Evolutionary conservation across 2,329 filamentous ascomycete genomes (phyloP), one percentile per base, ranked within the genome.

Genomic region (Teratosphaeria gauchensis): DNA sequence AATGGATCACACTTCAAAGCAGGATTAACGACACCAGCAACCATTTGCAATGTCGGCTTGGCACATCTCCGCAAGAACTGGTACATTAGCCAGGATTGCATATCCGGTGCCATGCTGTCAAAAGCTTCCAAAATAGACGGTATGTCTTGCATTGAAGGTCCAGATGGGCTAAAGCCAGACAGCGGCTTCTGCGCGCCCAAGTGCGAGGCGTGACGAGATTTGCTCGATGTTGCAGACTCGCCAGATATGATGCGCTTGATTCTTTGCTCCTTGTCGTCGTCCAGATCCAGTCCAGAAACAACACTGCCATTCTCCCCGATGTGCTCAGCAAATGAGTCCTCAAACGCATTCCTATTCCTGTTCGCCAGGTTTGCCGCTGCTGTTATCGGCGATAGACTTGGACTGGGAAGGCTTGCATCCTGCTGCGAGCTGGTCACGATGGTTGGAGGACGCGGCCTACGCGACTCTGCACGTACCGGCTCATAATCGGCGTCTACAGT

Each of bases 11-110:
- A 95, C 73, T 96, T 96, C 58, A 99, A 76, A 0, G 92, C 90
- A 7, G 94, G 94, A 68, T 96, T 96, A 64, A 99, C 92, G 14
- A 91, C 86, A 64, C 91, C 86, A 38, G 92, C 91, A 58, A 99
- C 87, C 57, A 95, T 86, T 68, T 94, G 90, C 4, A 99, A 79
- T 0, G 92, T 96, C 51, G 90, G 87, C 65, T 95, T 88, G 5
- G 90, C 84, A 69, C 92, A 97, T 53, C 94, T 83, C 58, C 90
- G 87, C 30, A 99, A 81, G 58, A 99, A 84, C 71, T 99, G 92
- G 71, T 95, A 97, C 85, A 99, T 95, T 75, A 99, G 87, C 70
- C 95, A 95, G 0, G 88, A 89, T 75, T 99, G 94, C 82, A 99
- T 85, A 67, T 94, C 88, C 52, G 89, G 84, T 1, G 92, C 91